Base-by-base conservation (phyloP, 2,329 filamentous ascomycete genomes). In the Catunica adiposa region DNA sequence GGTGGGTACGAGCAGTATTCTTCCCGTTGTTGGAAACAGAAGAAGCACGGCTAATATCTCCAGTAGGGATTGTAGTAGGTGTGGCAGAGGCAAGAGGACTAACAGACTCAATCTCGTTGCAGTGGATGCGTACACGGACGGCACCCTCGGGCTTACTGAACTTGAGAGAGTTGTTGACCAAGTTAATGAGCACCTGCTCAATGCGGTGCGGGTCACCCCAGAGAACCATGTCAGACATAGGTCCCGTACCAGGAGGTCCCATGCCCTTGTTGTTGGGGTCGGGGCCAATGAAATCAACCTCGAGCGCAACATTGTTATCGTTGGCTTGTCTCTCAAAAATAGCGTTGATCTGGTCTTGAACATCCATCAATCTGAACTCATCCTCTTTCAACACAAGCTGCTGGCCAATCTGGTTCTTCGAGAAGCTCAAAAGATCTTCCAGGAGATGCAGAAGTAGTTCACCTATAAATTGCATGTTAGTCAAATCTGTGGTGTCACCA, bases 121-220 rank as follows among this genome's bases (percentile, higher is more conserved):
- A 94, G 60, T 78, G 80, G 57, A 96, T 89, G 6, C 80, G 78
- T 7, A 95, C 77, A 25, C 80, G 76, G 2, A 96, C 86, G 29
- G 74, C 82, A 6, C 89, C 89, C 1, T 82, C 82, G 5, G 79
- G 67, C 0, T 87, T 85, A 0, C 89, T 95, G 64, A 96, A 95
- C 65, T 96, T 96, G 46, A 95, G 71, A 66, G 84, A 87, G 69
- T 96, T 96, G 67, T 85, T 89, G 50, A 94, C 87, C 31, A 96
- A 73, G 64, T 94, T 94, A 71, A 94, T 95, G 50, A 95, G 79
- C n/a, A 95, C 85, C 66, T 95, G 89, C 25, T 94, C 70, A 40
- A 95, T 92, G 47, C 89, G 77, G 64, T 95, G 88, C 61, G 92
- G 85, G 62, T 96, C 89, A n/a, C 89, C 89, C 80, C 86, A 92